Evolutionary conservation across 2,329 filamentous ascomycete species (phyloP), one percentile per base, ranked within the genome.

Genomic region (Macroventuria anomochaeta): DNA sequence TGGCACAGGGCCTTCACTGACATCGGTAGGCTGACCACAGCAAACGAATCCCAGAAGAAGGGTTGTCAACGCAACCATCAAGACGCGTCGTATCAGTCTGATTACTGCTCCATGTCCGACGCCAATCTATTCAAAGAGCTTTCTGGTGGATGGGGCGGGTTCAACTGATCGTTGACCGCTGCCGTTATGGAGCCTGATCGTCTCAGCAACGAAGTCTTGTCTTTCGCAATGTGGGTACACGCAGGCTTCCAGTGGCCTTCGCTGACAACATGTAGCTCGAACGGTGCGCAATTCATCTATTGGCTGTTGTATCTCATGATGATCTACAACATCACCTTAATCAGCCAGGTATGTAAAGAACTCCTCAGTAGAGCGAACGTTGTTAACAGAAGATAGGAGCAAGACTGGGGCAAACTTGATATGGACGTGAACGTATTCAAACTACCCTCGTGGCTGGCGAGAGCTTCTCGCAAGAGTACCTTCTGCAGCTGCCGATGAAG

Each of bases 221-320:
- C 62, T 1, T 71, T 69, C 26, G 54, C 50, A 28, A 70, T 70
- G 59, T 62, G 50, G 47, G 59, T 61, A 3, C 15, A n/a, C 17
- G 13, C 12, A 23, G 3, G 1, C 7, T 21, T 23, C 12, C 5
- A 23, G 13, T 37, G 34, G n/a, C 11, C 31, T 7, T 38, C 11
- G 43, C 47, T 60, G 12, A 59, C 25, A 18, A 10, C 23, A 3
- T 17, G 10, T 17, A 66, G 63, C 29, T 66, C 64, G 29, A 71
- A 70, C 48, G 66, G 66, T 18, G 68, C 67, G 5, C 65, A 71
- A 39, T 66, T 70, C 33, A 62, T 71, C 15, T 72, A 70, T 48
- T 69, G 64, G 2, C 55, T 71, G 3, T 57, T 71, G 2, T 71
- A 71, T 46, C 55, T 70, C 3, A 64, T 72, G 52, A 40, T 73